Evolutionary conservation across 305 asterid genomes (phyloP).

Genomic region (Solanum aculeatissimum): DNA sequence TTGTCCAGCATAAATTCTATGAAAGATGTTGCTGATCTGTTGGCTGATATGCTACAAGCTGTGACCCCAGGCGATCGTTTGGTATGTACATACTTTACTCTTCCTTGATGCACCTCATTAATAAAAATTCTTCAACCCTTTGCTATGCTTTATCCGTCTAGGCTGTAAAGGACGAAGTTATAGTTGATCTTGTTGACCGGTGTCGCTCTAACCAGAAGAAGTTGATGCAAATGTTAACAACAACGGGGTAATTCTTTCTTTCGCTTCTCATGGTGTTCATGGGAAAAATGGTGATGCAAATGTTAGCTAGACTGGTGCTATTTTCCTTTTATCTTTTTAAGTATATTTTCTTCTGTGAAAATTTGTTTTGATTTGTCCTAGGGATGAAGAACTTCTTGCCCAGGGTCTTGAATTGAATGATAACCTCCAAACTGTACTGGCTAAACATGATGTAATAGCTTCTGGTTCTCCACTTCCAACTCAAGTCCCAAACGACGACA

Average conservation of each 20-base stretch:
- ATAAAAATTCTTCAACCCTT: neutral
- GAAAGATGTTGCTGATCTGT: constrained; percentile 63
- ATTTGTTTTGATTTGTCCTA: constrained; percentile 4
- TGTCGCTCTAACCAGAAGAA: constrained; percentile 81
- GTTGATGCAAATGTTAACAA: constrained; percentile 65
- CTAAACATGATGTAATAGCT: constrained; percentile 74
- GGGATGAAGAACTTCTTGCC: constrained; percentile 86
- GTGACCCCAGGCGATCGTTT: constrained; percentile 48
- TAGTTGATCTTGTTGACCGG: constrained; percentile 81
- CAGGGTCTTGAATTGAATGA: constrained; percentile 92
- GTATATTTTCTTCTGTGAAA: neutral
- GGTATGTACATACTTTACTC: constrained; percentile 29
- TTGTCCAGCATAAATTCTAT: constrained; percentile 51
- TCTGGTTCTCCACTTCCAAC: constrained; percentile 62
- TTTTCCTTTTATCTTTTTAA: neutral
- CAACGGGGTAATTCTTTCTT: constrained; percentile 39
- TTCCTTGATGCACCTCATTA: neutral
- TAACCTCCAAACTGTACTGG: constrained; percentile 52
- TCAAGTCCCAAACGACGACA: constrained; percentile 8
- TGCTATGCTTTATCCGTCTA: constrained; percentile 10
- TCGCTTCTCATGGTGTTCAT: neutral
- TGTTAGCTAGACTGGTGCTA: neutral
- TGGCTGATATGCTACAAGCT: constrained; percentile 88
- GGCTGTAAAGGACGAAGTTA: constrained; percentile 85
- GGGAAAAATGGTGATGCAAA: neutral